Evolutionary conservation across 345 rosid genomes (phyloP).

Genomic region (Salix udensis): DNA sequence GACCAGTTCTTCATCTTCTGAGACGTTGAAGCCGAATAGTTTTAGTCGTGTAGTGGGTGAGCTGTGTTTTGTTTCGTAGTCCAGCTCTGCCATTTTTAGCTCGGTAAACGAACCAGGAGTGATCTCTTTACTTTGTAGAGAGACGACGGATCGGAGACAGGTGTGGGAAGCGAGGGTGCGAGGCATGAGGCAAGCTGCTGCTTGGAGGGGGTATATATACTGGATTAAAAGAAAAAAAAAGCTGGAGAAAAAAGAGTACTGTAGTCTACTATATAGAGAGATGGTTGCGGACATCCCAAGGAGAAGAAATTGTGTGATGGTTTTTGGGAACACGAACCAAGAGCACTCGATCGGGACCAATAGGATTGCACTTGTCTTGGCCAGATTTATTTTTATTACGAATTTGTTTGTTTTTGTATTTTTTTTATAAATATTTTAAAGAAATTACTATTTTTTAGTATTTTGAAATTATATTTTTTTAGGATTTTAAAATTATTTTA

Average conservation of each 20-base stretch:
- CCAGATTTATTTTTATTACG: no score
- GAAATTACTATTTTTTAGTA: no score
- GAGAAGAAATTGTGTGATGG: constrained; percentile 27
- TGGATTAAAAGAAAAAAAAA: constrained; percentile 17
- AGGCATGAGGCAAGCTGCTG: constrained; percentile 25
- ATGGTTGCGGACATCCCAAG: constrained; percentile 63
- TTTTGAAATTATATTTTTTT: no score
- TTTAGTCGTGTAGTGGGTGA: constrained; percentile 48
- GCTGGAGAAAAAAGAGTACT: neutral
- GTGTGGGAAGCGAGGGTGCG: neutral
- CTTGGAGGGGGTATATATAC: constrained; percentile 42
- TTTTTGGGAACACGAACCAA: constrained; percentile 45
- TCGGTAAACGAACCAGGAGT: neutral
- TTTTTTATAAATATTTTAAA: no score
- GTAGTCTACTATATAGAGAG: constrained; percentile 6
- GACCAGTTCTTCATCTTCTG: constrained; percentile 44
- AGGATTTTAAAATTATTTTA: no score
- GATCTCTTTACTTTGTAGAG: neutral
- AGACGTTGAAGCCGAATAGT: constrained; percentile 81
- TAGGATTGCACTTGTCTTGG: constrained; percentile 26
- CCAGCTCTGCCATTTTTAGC: constrained; percentile 48
- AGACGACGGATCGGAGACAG: constrained; percentile 14
- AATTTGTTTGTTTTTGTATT: no score
- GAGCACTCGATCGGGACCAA: constrained; percentile 38
- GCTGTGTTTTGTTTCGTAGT: constrained; percentile 37